Evolutionary conservation across 2,329 filamentous ascomycete species (phyloP).

Genomic region (Alternaria panax): DNA sequence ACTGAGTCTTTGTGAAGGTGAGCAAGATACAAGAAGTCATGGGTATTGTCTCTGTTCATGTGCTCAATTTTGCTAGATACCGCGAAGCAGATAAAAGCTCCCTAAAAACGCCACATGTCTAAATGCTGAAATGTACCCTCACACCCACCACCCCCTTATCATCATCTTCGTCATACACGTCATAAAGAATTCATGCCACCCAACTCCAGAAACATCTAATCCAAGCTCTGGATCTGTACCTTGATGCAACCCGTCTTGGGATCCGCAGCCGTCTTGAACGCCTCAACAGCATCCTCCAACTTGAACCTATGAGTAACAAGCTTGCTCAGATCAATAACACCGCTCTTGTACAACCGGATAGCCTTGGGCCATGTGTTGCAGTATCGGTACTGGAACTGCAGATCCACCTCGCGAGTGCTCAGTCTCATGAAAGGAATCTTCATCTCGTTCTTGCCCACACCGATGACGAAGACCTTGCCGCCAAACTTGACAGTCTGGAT

Average conservation of each 20-base stretch:
- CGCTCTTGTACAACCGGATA: slow-evolving; percentile 84
- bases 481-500: slow-evolving; percentile 94
- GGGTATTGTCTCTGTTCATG: neutral
- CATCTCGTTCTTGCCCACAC: slow-evolving; percentile 94
- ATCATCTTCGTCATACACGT: neutral
- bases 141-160: neutral
- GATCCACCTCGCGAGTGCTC: slow-evolving; percentile 88
- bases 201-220: slow-evolving; percentile 19
- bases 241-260: slow-evolving; percentile 96
- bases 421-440: slow-evolving; percentile 94
- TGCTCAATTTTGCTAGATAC: neutral
- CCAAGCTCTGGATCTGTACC: slow-evolving; percentile 83
- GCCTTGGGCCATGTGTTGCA: slow-evolving; percentile 95
- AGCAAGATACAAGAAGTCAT: neutral
- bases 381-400: slow-evolving; percentile 97
- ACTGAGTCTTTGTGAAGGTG: neutral
- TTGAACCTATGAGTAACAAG: slow-evolving; percentile 87
- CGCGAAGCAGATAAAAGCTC: neutral
- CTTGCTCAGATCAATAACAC: slow-evolving; percentile 79
- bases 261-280: slow-evolving; percentile 87
- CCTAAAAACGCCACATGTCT: neutral
- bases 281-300: slow-evolving; percentile 85
- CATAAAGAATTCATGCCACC: neutral
- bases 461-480: slow-evolving; percentile 96
- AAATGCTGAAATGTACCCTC: slow-evolving; percentile 1